These are phyloP conservation scores for Starmera caribaea DNA, from an alignment of 805 yeast species.

Conservation along the genomic window DNA sequence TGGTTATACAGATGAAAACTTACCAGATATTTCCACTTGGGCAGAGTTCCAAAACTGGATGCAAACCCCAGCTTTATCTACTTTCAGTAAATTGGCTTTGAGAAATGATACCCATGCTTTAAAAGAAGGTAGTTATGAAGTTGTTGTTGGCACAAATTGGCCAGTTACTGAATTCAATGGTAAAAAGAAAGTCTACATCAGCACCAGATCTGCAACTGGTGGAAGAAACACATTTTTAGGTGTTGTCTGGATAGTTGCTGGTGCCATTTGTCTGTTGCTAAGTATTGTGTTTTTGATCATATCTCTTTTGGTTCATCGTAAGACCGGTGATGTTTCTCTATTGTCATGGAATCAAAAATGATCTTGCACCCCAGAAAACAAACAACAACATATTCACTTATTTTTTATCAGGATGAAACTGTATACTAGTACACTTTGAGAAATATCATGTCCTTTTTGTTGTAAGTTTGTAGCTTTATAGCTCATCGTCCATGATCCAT, in stretches of 20 bases:
- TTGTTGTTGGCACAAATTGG: constrained; percentile 65
- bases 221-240: constrained; percentile 72
- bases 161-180: constrained; percentile 67
- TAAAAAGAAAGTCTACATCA: constrained; percentile 52
- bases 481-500: no score
- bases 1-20: constrained; percentile 60
- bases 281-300: constrained; percentile 42
- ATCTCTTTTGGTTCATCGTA: constrained; percentile 57
- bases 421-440: no score
- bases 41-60: constrained; percentile 77
- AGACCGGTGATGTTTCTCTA: constrained; percentile 58
- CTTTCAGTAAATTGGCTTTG: constrained; percentile 54
- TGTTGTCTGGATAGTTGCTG: constrained; percentile 64
- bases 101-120: constrained; percentile 51
- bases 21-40: constrained; percentile 64
- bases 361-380: background rate
- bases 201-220: constrained; percentile 67
- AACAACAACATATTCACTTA: no score
- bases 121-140: constrained; percentile 50
- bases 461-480: no score
- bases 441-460: no score
- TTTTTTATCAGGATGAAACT: no score
- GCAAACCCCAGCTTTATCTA: constrained; percentile 70
- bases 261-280: constrained; percentile 55
- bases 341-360: constrained; percentile 63